Conservation (phyloP, 257 asterid genomes). For the Pogostemon cablin region DNA sequence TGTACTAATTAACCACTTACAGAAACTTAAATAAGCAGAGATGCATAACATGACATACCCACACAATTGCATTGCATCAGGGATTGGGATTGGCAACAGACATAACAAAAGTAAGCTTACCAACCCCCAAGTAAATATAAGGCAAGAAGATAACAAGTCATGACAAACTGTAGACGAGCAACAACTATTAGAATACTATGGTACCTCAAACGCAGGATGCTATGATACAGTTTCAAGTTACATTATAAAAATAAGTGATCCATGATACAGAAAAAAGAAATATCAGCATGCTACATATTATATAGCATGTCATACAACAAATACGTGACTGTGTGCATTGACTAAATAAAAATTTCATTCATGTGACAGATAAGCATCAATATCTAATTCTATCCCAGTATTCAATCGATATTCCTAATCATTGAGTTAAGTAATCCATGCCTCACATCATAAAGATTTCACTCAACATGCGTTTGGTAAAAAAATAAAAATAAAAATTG, state of each 20-base stretch:
- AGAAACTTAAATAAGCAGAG: background rate
- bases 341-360: background rate
- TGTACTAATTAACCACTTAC: conserved; percentile 17
- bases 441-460: conserved; percentile 15
- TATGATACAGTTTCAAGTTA: background rate
- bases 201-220: conserved; percentile 10
- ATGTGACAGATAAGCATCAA: background rate
- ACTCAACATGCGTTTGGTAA: conserved; percentile 9
- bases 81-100: background rate
- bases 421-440: background rate
- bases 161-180: background rate
- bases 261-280: background rate
- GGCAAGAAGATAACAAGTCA: conserved; percentile 8
- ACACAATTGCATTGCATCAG: background rate
- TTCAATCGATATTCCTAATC: conserved; percentile 1
- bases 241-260: background rate
- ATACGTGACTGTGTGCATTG: background rate
- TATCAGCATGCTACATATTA: background rate
- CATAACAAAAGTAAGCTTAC: background rate
- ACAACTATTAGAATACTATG: background rate
- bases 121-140: background rate
- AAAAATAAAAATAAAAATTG: background rate
- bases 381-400: background rate
- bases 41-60: background rate
- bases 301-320: background rate